Percentiles rank a stretch among this genome's conserved stretches.
Conservation (phyloP, 139 green algal genomes). For the Chlamydomonas applanata region DNA sequence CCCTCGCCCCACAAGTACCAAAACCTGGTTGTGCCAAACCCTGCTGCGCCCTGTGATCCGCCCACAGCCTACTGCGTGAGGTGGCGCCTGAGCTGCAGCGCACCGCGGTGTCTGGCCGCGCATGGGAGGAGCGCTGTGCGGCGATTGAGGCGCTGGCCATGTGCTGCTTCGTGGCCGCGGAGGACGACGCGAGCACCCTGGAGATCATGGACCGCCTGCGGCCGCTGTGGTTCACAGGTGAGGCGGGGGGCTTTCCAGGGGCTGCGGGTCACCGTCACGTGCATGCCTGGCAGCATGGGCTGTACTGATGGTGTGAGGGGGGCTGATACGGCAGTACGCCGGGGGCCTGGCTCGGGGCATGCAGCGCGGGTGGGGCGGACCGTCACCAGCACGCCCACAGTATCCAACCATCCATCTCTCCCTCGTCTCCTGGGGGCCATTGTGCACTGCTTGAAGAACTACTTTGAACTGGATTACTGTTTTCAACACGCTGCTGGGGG, state of each 20-base stretch:
- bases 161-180: constrained; percentile 50
- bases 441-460: no score
- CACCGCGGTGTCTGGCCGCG: constrained; percentile 6
- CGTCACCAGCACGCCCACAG: no score
- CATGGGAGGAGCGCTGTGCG: constrained; percentile 14
- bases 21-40: neutral
- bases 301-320: no score
- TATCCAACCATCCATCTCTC: no score
- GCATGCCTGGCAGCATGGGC: no score
- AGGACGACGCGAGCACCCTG: constrained; percentile 44
- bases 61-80: constrained; percentile 42
- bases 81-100: constrained; percentile 47
- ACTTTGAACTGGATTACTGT: no score
- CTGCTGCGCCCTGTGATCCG: neutral
- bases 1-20: neutral
- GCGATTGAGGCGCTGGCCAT: constrained; percentile 56
- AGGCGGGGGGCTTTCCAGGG: neutral
- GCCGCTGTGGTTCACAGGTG: constrained; percentile 40
- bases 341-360: no score
- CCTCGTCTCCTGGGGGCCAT: no score
- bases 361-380: no score
- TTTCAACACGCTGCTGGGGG: no score
- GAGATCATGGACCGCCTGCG: constrained; percentile 46
- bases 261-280: no score
- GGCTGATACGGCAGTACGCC: no score